phyloP scores from a whole-genome alignment of 495 filamentous ascomycete species.

The Talaromyces thailandensis region DNA sequence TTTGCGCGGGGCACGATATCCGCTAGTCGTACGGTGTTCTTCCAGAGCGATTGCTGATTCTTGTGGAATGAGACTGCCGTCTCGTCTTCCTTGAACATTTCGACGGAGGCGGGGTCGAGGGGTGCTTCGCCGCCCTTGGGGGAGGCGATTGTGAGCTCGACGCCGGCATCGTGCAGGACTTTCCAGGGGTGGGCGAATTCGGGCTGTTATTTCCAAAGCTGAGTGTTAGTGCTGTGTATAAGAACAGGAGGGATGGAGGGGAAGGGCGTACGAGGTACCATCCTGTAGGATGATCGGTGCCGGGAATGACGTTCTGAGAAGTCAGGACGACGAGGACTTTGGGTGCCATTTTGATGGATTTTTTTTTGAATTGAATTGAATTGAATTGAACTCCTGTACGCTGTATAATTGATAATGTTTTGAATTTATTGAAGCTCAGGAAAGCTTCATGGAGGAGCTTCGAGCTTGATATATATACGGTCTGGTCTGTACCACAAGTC shows the following conservation, averaged over 20 bases:
- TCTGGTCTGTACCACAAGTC: neutral
- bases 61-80: constrained; percentile 42
- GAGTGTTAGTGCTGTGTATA: neutral
- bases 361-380: too few relatives aligned
- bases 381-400: too few relatives aligned
- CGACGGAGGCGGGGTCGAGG: constrained; percentile 56
- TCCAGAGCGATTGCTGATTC: constrained; percentile 48
- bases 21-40: constrained; percentile 46
- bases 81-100: constrained; percentile 48
- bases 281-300: constrained; percentile 47
- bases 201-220: constrained; percentile 33
- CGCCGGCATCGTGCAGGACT: constrained; percentile 41
- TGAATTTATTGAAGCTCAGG: neutral
- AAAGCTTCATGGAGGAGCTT: neutral
- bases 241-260: neutral
- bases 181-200: constrained; percentile 66
- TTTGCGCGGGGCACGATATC: constrained; percentile 39
- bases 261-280: constrained; percentile 51
- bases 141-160: constrained; percentile 52
- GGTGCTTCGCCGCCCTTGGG: constrained; percentile 60
- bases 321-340: constrained; percentile 64
- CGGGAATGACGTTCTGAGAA: constrained; percentile 45
- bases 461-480: neutral
- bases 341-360: constrained; percentile 23
- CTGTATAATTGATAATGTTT: neutral